Evolutionary conservation across 139 green algal genomes (phyloP).

Genomic region (Picochlorum sp.): DNA sequence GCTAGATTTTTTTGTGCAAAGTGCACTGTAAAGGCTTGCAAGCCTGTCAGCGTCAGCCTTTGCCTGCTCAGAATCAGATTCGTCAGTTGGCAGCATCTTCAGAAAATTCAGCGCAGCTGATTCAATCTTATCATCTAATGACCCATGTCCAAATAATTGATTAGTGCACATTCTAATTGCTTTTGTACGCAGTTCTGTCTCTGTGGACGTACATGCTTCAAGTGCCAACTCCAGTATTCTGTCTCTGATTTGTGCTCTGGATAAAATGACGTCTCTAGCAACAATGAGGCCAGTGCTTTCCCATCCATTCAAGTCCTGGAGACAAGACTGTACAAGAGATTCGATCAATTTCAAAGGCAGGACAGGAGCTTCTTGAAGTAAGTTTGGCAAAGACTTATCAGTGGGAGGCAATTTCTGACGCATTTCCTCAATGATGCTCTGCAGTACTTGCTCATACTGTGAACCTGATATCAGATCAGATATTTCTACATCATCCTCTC

Average conservation of each 20-base stretch:
- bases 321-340: constrained; percentile 34
- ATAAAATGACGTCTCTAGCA: constrained; percentile 35
- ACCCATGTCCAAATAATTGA: constrained; percentile 38
- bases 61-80: not conserved
- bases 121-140: constrained; percentile 32
- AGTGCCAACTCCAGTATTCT: constrained; percentile 39
- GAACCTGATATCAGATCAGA: constrained; percentile 12
- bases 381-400: constrained; percentile 13
- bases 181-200: constrained; percentile 27
- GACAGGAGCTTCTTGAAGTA: constrained; percentile 44
- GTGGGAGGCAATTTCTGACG: constrained; percentile 14
- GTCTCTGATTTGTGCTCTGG: constrained; percentile 31
- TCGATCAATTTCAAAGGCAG: constrained; percentile 33
- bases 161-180: constrained; percentile 51
- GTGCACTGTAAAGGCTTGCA: constrained; percentile 43
- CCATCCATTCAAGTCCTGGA: constrained; percentile 33
- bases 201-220: constrained; percentile 17
- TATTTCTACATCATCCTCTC: not conserved
- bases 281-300: constrained; percentile 35
- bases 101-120: constrained; percentile 21
- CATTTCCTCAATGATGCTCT: constrained; percentile 40
- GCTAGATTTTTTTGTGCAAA: constrained; percentile 51
- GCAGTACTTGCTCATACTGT: constrained; percentile 48
- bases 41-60: not conserved
- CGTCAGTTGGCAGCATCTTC: constrained; percentile 4